A percentile compares a stretch with the other conserved stretches of the same genome.
Conservation (phyloP, 2,329 filamentous ascomycete genomes). For the Aspergillus oerlinghausenensis region DNA sequence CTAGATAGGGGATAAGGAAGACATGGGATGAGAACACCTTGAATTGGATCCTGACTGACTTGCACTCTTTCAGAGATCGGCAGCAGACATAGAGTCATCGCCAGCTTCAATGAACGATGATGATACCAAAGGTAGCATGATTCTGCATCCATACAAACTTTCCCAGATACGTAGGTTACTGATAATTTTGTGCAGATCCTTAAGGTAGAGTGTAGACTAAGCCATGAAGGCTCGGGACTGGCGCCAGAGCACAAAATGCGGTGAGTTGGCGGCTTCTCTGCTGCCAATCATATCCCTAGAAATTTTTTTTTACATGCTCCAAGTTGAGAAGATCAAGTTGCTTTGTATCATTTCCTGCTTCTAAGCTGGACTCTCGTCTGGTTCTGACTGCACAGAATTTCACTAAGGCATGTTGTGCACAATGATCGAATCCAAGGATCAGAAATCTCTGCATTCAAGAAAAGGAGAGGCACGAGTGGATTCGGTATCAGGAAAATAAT, state of each 20-base stretch:
- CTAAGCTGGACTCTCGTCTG: background rate
- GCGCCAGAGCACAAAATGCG: background rate
- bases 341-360: background rate
- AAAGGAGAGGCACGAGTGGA: background rate
- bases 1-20: background rate
- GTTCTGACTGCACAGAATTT: background rate
- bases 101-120: background rate
- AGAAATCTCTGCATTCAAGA: background rate
- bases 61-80: background rate
- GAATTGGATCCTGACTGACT: background rate
- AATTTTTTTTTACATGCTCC: background rate
- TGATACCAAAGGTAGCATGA: background rate
- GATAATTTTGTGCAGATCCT: background rate
- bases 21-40: background rate
- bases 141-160: background rate
- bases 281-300: background rate
- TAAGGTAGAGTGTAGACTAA: background rate
- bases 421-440: background rate
- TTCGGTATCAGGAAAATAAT: background rate
- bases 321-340: background rate
- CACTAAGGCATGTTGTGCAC: background rate
- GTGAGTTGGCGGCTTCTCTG: background rate
- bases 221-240: background rate
- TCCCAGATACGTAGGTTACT: background rate
- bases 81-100: background rate